A percentile compares a stretch with the other conserved stretches of the same genome.
Conservation (phyloP, 768 basidiomycete genomes). For the Xerocomellus chrysenteron region DNA sequence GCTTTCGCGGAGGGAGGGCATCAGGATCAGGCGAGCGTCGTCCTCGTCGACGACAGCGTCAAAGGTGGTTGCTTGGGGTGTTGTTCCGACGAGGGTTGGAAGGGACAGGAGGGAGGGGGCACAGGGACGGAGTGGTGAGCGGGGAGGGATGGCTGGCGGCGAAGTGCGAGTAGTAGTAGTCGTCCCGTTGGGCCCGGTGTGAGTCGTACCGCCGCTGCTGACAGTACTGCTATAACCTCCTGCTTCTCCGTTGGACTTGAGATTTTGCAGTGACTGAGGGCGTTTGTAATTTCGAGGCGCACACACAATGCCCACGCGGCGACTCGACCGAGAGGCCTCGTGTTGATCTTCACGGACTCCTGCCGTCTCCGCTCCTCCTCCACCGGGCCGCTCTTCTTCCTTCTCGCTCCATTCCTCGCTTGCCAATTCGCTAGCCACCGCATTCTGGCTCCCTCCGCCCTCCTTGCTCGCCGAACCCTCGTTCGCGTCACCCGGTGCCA, state of each 20-base stretch:
- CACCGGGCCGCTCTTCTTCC: conserved; percentile 3
- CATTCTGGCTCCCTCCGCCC: not conserved
- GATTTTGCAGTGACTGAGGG: conserved; percentile 30
- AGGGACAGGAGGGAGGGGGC: conserved; percentile 9
- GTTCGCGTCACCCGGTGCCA: conserved; percentile 21
- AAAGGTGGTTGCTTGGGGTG: conserved; percentile 6
- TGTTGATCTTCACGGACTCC: conserved; percentile 23
- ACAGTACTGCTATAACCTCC: conserved; percentile 12
- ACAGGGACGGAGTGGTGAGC: conserved; percentile 33
- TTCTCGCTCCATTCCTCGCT: not conserved
- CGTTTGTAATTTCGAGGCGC: conserved; percentile 37
- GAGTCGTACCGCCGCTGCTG: conserved; percentile 8
- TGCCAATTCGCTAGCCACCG: conserved; percentile 7
- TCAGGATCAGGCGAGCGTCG: conserved; percentile 19
- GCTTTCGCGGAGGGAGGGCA: conserved; percentile 31
- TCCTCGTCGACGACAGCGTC: conserved; percentile 12
- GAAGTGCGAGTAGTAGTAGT: not conserved
- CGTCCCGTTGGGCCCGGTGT: conserved; percentile 7
- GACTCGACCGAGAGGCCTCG: conserved; percentile 36
- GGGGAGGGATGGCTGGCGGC: conserved; percentile 31
- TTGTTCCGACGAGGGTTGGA: conserved; percentile 16
- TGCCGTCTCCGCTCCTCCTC: conserved; percentile 21
- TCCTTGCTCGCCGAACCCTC: conserved; percentile 13
- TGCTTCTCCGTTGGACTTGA: conserved; percentile 18
- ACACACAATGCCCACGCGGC: conserved; percentile 44